Conservation (phyloP, 495 filamentous ascomycete species). For the Neurospora sp. region DNA sequence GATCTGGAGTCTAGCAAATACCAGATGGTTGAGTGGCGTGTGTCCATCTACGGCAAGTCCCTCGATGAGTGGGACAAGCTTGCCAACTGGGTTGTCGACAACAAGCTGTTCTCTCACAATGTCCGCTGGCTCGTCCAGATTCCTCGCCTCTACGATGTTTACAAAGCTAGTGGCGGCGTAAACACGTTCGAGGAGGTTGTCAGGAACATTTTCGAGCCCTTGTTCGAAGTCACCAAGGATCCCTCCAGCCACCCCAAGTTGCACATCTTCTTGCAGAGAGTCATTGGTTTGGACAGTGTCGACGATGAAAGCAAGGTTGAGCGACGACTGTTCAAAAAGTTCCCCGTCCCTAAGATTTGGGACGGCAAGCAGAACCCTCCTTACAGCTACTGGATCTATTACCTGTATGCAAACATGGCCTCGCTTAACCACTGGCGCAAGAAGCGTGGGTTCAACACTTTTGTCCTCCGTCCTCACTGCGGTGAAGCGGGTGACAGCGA, state of each 20-base stretch:
- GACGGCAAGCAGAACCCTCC: slow-evolving; percentile 88
- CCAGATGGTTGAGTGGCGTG: slow-evolving; percentile 98
- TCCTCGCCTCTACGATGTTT: slow-evolving; percentile 89
- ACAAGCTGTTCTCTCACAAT: slow-evolving; percentile 94
- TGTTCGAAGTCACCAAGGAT: slow-evolving; percentile 90
- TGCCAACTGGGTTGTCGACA: slow-evolving; percentile 96
- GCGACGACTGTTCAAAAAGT: slow-evolving; percentile 83
- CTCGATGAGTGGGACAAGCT: slow-evolving; percentile 97
- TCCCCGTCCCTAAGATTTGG: slow-evolving; percentile 82
- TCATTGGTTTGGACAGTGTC: slow-evolving; percentile 94
- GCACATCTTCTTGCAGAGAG: slow-evolving; percentile 87
- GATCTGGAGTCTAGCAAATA: slow-evolving; percentile 98
- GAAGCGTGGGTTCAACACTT: slow-evolving; percentile 88
- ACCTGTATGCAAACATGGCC: slow-evolving; percentile 87
- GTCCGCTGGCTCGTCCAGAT: slow-evolving; percentile 96
- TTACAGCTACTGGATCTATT: slow-evolving; percentile 98
- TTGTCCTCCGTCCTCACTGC: slow-evolving; percentile 86
- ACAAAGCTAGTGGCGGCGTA: slow-evolving; percentile 80
- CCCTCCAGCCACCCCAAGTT: slow-evolving; percentile 82
- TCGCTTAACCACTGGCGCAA: slow-evolving; percentile 90
- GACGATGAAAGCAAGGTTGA: slow-evolving; percentile 97
- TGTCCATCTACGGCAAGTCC: slow-evolving; percentile 88
- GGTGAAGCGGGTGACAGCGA: slow-evolving; percentile 96
- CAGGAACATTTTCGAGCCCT: slow-evolving; percentile 81
- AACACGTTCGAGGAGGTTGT: slow-evolving; percentile 83